Conservation (phyloP, 768 basidiomycete species). For the Kwoniella dendrophila region DNA sequence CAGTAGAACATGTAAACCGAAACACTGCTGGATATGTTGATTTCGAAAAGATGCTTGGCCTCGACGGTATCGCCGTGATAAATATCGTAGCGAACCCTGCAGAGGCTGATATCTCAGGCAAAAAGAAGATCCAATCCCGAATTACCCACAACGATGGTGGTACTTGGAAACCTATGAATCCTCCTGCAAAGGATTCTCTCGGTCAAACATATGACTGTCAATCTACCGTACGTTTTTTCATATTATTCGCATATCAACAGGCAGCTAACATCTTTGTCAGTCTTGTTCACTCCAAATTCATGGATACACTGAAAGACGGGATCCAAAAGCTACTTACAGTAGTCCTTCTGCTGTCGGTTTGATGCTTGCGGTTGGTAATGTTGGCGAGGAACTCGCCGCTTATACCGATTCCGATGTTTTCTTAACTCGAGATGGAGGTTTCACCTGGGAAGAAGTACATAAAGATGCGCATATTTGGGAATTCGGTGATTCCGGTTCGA, state of each 20-base stretch:
- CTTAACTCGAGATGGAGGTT: slow-evolving; percentile 92
- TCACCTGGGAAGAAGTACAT: slow-evolving; percentile 97
- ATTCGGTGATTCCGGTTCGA: slow-evolving; percentile 94
- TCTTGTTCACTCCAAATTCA: slow-evolving; percentile 86
- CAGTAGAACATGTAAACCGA: slow-evolving; percentile 86
- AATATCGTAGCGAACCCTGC: slow-evolving; percentile 83
- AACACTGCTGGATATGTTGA: slow-evolving; percentile 85
- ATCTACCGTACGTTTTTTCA: slow-evolving; percentile 61
- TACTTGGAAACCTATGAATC: slow-evolving; percentile 78
- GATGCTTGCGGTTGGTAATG: slow-evolving; percentile 94
- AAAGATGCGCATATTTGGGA: slow-evolving; percentile 98
- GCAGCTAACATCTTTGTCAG: slow-evolving; percentile 58
- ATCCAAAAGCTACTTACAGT: slow-evolving; percentile 89
- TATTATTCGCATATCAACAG: slow-evolving; percentile 24
- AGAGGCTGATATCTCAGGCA: slow-evolving; percentile 70
- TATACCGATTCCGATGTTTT: slow-evolving; percentile 93
- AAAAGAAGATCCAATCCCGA: slow-evolving; percentile 75
- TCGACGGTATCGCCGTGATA: slow-evolving; percentile 92
- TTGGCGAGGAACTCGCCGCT: slow-evolving; percentile 75
- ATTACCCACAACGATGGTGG: slow-evolving; percentile 99
- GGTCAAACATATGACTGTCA: slow-evolving; percentile 72
- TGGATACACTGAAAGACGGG: slow-evolving; percentile 89
- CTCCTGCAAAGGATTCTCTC: slow-evolving; percentile 74
- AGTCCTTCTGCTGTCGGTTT: slow-evolving; percentile 83
- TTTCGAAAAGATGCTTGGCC: slow-evolving; percentile 94